Base-by-base conservation (phyloP, 2,329 filamentous ascomycete genomes). In the Aspergillus ochraceus region DNA sequence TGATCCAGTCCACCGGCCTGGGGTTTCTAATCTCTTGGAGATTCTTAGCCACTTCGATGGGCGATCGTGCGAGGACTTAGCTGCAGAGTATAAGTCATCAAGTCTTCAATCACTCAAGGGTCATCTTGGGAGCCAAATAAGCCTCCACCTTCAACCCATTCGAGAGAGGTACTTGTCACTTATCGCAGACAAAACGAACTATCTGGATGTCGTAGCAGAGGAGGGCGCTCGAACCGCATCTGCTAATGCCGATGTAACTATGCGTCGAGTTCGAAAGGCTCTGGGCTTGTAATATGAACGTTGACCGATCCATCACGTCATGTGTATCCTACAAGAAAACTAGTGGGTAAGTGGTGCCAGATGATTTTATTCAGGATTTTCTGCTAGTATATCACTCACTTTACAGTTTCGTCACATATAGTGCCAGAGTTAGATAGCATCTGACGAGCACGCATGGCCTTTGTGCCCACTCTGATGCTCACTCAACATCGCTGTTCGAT, bases 21-120 rank as follows among this genome's bases (percentile, higher is more conserved):
- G 92, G 0, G 90, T 99, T 3, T 88, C 93, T 11, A 99, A 98
- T 72, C 80, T 99, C 12, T 77, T 99, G 1, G 87, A 92, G 59
- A 85, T 99, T 17, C 77, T 94, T n/a, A 87, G 87, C 24, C 85
- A 91, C 62, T 86, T 94, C 66, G 84, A 88, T 56, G 65, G 62
- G 17, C 67, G 68, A 2, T 69, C 74, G 4, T 77, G 76, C 52
- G 71, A 80, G 29, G 80, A 80, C 6, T 67, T 87, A 45, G 84
- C 81, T 1, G 64, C 66, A 8, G 79, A 83, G 24, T 73, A 81
- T 57, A 67, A 76, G 29, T 68, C 71, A 9, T 58, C 81, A 24
- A 82, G 74, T 46, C 79, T 91, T 68, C 80, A 80, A 9, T 79
- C 79, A 0, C 79, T 94, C 58, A 94, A 94, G 74, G 81, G 83